Conservation (phyloP, 352 stramenopile species). For the Elongisporangium anandrum region DNA sequence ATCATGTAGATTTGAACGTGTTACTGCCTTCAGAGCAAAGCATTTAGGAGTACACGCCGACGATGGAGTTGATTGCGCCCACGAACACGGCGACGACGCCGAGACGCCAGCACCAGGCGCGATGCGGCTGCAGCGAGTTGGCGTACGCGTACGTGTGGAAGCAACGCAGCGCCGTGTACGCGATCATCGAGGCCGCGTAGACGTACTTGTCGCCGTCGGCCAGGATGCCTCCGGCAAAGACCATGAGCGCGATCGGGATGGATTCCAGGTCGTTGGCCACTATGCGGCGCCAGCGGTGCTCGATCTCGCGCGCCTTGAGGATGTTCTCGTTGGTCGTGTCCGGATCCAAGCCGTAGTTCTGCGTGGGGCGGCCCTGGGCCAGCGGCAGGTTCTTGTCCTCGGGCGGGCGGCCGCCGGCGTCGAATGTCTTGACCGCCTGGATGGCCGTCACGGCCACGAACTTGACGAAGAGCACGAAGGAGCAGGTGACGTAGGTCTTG, state of each 20-base stretch:
- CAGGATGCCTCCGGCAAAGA: slow-evolving; percentile 44
- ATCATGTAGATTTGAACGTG: background rate
- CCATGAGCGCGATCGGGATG: slow-evolving; percentile 48
- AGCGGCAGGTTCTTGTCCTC: slow-evolving; percentile 41
- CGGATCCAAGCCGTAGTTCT: slow-evolving; percentile 31
- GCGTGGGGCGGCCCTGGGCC: slow-evolving; percentile 18
- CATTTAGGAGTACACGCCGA: slow-evolving; percentile 28
- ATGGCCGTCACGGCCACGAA: slow-evolving; percentile 47
- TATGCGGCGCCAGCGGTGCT: slow-evolving; percentile 49
- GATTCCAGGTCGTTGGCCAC: slow-evolving; percentile 57
- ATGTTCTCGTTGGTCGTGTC: slow-evolving; percentile 26
- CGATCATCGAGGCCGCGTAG: slow-evolving; percentile 25
- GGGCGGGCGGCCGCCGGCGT: slow-evolving; percentile 34
- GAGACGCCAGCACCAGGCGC: slow-evolving; percentile 25
- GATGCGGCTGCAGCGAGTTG: slow-evolving; percentile 26
- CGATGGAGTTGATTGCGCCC: slow-evolving; percentile 34
- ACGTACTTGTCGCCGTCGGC: slow-evolving; percentile 28
- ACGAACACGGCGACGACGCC: slow-evolving; percentile 33
- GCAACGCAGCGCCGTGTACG: slow-evolving; percentile 30
- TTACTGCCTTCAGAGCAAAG: background rate
- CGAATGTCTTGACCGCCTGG: slow-evolving; percentile 51
- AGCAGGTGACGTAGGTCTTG: slow-evolving; percentile 21
- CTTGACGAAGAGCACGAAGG: slow-evolving; percentile 52
- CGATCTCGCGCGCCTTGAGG: slow-evolving; percentile 23
- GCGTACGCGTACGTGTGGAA: slow-evolving; percentile 35